These are phyloP conservation scores for Ophiostoma sp. DNA, from an alignment of 2,329 filamentous ascomycete genomes.

Conservation along the genomic window DNA sequence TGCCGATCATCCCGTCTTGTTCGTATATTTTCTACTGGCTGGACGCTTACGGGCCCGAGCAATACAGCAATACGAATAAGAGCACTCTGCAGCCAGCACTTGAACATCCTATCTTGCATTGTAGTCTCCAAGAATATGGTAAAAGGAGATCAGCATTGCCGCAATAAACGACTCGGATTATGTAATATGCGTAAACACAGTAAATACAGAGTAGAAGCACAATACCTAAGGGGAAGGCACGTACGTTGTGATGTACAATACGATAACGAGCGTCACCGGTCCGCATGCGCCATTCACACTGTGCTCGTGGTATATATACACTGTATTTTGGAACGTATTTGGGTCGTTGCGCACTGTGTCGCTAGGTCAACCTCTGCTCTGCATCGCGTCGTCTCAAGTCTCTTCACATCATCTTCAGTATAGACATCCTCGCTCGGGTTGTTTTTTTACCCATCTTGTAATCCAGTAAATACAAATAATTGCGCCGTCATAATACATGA, in stretches of 20 bases:
- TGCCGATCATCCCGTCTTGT: background rate
- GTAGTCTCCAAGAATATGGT: background rate
- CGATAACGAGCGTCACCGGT: background rate
- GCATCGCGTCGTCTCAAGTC: too few species aligned
- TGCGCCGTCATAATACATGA: conserved; percentile 12
- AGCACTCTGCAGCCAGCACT: background rate
- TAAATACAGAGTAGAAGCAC: background rate
- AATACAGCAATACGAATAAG: background rate
- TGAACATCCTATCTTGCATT: background rate
- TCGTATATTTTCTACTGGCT: background rate
- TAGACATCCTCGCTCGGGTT: too few species aligned
- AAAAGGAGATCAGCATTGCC: background rate
- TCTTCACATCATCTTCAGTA: too few species aligned
- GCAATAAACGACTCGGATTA: too few species aligned
- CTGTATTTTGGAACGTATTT: too few species aligned
- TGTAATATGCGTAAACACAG: too few species aligned
- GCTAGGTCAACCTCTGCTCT: background rate
- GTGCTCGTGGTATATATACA: background rate
- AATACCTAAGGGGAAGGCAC: background rate
- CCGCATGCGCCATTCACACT: background rate
- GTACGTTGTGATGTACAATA: background rate
- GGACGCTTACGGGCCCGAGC: background rate
- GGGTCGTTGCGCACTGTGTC: background rate
- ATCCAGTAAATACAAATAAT: background rate
- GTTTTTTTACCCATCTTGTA: background rate